Evolutionary conservation across 345 rosid species (phyloP).

Genomic region (Euphorbia lathyris): DNA sequence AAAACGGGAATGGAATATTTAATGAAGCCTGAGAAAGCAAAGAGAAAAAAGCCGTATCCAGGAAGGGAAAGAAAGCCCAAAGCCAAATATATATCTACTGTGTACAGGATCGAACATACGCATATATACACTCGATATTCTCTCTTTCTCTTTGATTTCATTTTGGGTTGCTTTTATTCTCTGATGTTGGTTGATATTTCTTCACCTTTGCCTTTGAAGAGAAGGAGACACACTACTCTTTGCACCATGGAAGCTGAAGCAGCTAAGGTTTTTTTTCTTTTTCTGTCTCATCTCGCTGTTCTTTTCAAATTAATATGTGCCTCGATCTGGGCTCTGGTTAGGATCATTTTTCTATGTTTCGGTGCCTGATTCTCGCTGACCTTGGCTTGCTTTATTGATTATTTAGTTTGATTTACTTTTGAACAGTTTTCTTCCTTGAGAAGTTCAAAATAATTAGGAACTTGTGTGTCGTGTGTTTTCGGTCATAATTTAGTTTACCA

Average conservation of each 20-base stretch:
- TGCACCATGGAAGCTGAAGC: slow-evolving; percentile 75
- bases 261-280: slow-evolving; percentile 39
- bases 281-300: slow-evolving; percentile 8
- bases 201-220: slow-evolving; percentile 49
- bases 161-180: neutral
- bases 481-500: neutral
- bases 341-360: neutral
- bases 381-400: neutral
- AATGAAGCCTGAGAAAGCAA: no score
- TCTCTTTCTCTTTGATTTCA: neutral
- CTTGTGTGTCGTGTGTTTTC: neutral
- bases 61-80: no score
- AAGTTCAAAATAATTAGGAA: neutral
- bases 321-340: slow-evolving; percentile 19
- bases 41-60: no score
- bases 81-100: no score
- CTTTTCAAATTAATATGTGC: slow-evolving; percentile 3
- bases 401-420: neutral
- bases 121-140: neutral
- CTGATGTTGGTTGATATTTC: slow-evolving; percentile 62
- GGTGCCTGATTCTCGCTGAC: neutral
- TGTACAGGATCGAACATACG: neutral
- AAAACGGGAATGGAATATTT: no score
- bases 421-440: no score
- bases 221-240: slow-evolving; percentile 54